These are phyloP conservation scores for Astrephomene gubernaculifera DNA, from an alignment of 139 green algal genomes.

Conservation along the genomic window DNA sequence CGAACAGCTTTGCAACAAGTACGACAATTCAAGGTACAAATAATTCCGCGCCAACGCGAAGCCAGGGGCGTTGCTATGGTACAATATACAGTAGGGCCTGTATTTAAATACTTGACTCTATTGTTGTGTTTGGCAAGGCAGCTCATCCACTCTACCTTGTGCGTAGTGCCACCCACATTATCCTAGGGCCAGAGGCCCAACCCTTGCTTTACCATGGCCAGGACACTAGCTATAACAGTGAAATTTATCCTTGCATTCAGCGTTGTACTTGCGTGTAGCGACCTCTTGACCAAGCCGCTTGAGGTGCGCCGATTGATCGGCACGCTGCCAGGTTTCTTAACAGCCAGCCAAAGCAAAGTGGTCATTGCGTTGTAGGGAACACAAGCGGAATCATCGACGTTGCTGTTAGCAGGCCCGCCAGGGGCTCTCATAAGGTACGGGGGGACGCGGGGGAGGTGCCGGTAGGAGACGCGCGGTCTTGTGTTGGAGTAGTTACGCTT, in stretches of 20 bases:
- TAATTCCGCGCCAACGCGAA: no score
- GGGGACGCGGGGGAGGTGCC: conserved; percentile 19
- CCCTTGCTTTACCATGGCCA: background rate
- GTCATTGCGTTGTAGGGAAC: background rate
- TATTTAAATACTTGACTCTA: background rate
- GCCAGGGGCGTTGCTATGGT: no score
- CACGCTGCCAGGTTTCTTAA: no score
- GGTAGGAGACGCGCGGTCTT: background rate
- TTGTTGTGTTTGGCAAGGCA: background rate
- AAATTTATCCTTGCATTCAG: background rate
- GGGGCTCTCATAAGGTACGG: conserved; percentile 23
- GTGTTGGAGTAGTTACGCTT: no score
- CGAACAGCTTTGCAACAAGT: background rate
- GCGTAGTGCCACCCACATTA: no score
- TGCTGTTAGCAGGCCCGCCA: background rate
- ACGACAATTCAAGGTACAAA: background rate
- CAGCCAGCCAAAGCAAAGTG: no score
- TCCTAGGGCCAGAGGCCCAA: background rate
- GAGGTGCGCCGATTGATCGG: conserved; percentile 5
- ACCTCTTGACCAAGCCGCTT: conserved; percentile 18
- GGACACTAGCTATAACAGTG: background rate
- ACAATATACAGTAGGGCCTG: no score
- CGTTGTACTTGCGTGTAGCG: background rate
- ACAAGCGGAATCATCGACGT: background rate
- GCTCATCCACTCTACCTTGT: conserved; percentile 19